Percentiles rank a stretch among this genome's conserved stretches.
Evolutionary conservation across 768 basidiomycete species (phyloP).

Genomic region (Daedalea quercina): DNA sequence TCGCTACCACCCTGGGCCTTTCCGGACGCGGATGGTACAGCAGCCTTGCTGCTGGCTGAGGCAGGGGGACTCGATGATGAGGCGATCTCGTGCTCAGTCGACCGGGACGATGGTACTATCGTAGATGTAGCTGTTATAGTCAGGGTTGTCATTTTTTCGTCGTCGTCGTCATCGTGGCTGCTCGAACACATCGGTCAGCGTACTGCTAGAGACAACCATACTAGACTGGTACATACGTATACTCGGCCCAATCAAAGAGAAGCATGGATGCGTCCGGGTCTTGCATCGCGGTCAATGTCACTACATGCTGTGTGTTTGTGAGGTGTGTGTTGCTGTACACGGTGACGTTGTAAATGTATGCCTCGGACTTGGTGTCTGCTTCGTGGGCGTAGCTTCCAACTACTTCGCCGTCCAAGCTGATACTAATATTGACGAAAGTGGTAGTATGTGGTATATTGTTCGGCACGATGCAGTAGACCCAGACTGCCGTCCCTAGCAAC

Average conservation of each 20-base stretch:
- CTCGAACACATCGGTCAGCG: too few relatives aligned
- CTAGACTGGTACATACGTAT: too few relatives aligned
- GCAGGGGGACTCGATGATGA: too few relatives aligned
- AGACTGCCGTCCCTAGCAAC: constrained; percentile 6
- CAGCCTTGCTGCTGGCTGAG: too few relatives aligned
- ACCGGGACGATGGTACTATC: too few relatives aligned
- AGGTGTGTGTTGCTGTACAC: constrained; percentile 3
- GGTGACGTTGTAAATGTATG: constrained; percentile 1
- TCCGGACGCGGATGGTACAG: too few relatives aligned
- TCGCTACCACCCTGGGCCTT: too few relatives aligned
- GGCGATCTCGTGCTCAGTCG: too few relatives aligned
- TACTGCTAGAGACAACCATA: too few relatives aligned
- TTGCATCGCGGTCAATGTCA: not conserved
- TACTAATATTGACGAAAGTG: constrained; percentile 8
- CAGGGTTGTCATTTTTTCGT: too few relatives aligned
- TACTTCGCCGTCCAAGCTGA: constrained; percentile 5
- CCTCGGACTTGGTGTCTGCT: not conserved
- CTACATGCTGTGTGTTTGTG: not conserved
- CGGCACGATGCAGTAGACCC: constrained; percentile 6
- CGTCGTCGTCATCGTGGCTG: too few relatives aligned
- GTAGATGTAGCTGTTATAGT: too few relatives aligned
- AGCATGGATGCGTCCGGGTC: constrained; percentile 2
- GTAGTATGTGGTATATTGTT: not conserved
- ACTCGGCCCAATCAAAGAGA: constrained; percentile 9
- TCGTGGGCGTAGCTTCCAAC: constrained; percentile 1